Percentiles rank a stretch among this genome's conserved stretches.
These are phyloP conservation scores for Trichosporon ovoides DNA, from an alignment of 1,284 basidiomycete genomes.

Conservation along the genomic window DNA sequence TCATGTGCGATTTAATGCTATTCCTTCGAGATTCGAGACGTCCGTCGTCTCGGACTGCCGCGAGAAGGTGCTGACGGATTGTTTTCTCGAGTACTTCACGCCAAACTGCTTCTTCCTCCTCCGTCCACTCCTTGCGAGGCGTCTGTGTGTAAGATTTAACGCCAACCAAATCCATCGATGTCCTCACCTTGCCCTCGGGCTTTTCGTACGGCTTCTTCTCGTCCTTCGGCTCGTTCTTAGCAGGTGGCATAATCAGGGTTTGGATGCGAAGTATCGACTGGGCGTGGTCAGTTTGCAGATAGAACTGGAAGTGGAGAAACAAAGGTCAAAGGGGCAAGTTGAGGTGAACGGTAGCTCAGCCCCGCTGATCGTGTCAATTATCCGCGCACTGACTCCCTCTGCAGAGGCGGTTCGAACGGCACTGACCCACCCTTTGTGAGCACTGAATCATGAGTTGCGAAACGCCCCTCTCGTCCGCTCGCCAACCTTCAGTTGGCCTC, in stretches of 20 bases:
- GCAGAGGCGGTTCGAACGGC: no score
- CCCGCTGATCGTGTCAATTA: no score
- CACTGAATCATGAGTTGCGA: no score
- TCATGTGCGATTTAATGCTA: slow-evolving; percentile 23
- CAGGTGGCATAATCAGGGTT: neutral
- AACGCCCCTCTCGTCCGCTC: no score
- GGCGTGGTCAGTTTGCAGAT: neutral
- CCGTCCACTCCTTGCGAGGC: slow-evolving; percentile 18
- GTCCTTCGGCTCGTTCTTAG: neutral
- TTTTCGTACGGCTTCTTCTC: slow-evolving; percentile 1
- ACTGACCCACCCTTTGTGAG: no score
- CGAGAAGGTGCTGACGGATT: slow-evolving; percentile 14
- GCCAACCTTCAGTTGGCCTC: no score
- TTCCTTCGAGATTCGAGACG: slow-evolving; percentile 24
- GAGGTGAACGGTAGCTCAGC: no score
- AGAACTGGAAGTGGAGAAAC: neutral
- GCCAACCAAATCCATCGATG: neutral
- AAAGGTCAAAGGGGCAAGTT: no score
- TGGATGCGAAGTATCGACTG: neutral
- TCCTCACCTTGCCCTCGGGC: neutral
- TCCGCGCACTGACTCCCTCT: no score
- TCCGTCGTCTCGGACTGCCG: slow-evolving; percentile 24
- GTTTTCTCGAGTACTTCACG: slow-evolving; percentile 17
- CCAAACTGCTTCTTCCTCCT: slow-evolving; percentile 27
- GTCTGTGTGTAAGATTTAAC: neutral